Base-by-base conservation (phyloP, 2,329 filamentous ascomycete species). In the Davidsoniella australis region DNA sequence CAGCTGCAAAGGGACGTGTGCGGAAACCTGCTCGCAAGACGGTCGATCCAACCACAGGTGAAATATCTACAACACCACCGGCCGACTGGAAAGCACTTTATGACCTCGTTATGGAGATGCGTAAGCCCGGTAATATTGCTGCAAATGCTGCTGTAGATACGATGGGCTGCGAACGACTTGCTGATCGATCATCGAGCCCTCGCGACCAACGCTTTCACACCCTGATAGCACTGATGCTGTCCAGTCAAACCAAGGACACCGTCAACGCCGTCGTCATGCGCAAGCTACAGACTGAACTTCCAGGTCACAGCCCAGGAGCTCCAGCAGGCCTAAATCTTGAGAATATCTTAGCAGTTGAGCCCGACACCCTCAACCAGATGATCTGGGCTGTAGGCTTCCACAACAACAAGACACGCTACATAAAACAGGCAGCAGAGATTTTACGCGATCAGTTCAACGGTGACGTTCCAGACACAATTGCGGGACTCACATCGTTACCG, bases 161-260 rank as follows among this genome's bases (percentile, higher is more conserved):
- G 0, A 95, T 96, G 88, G 91, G 91, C 9, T 98, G 91, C 64
- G 87, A 87, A 64, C 75, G 76, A 6, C 70, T 91, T 8, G 84
- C 83, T 2, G 66, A 71, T 44, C 61, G 65, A 14, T 63, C 57
- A 1, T 70, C 72, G 9, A 69, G 65, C 51, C 61, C 68, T 23
- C 68, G 65, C 51, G 73, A 76, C 59, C 78, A 78, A 60, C 75
- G 88, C 5, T 88, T 93, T 58, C 88, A 95, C 59, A 94, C 85
- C 2, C 74, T 95, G 26, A 72, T 94, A 38, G 77, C 87, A 12
- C 70, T 95, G 54, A 94, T 95, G 88, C 73, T 95, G 33, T 89
- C 82, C 36, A 86, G 81, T 45, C 88, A 95, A 67, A 95, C 88
- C 8, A 94, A 94, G 62, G 88, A 95, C 63, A 91, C 86, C 1